Base-by-base conservation (phyloP, 371 early-diverging fungal genomes). In the Mortierella sp. region DNA sequence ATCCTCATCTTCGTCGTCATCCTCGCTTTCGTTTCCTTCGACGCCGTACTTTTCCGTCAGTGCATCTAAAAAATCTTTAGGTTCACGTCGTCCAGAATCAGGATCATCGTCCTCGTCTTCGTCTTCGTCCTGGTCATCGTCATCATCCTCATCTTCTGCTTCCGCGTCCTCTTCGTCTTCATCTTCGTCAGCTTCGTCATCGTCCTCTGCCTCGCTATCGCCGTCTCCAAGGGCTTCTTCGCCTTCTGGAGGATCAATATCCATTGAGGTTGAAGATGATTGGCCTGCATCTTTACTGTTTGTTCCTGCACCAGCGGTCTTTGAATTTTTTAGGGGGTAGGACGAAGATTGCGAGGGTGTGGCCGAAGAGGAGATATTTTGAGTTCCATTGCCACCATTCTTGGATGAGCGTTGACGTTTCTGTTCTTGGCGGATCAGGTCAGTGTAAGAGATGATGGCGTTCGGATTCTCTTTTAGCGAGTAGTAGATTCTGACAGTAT, bases 401-500 rank as follows among this genome's bases (percentile, higher is more conserved):
- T 70, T 70, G 4, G 64, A 58, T 15, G 55, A 53, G 24, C 58
- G 71, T 24, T 65, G 77, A 24, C 72, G 72, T 24, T 65, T 60
- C 16, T 77, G 77, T 32, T 77, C 77, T 32, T 72, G 65, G 19
- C 77, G 77, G 64, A 77, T 63, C 59, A 81, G 63, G 59, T 81
- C 81, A 4, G 76, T 24, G 58, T 69, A 81, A 32, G 75, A 75
- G 72, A 81, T 72, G 69, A 81, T 81, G 69, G 81, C 69, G 32
- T 81, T 71, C 32, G 77, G 77, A 47, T 77, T 77, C 36, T 81
- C 76, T 16, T 71, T 69, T 52, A 81, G 72, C 2, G 75, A 75
- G 62, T 65, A 75, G 63, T 64, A 75, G 63, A 81, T 60, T 48
- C 81, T 64, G 24, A 81, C 50, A 28, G 76, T 71, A 40, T 63